Conservation (phyloP, 1,139 yeast genomes). For the Geotrichum europaeum region DNA sequence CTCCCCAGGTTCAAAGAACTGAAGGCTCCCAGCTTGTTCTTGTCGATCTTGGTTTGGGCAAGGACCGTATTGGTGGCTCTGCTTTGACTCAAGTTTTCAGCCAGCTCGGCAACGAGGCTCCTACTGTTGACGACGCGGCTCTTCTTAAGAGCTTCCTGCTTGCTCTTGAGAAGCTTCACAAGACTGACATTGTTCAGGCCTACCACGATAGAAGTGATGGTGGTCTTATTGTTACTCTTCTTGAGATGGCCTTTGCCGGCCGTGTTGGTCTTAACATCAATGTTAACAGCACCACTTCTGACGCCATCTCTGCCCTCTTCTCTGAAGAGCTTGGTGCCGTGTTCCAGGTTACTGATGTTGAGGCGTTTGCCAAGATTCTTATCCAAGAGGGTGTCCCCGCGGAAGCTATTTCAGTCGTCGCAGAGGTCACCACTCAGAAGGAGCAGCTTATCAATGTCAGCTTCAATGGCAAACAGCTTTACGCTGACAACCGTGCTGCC, state of each 20-base stretch:
- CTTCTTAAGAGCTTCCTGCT: slow-evolving; percentile 64
- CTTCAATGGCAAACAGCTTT: slow-evolving; percentile 44
- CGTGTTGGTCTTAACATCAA: slow-evolving; percentile 67
- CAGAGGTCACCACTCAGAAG: slow-evolving; percentile 50
- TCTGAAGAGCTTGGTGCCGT: slow-evolving; percentile 96
- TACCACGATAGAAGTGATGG: slow-evolving; percentile 98
- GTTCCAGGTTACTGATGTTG: slow-evolving; percentile 71
- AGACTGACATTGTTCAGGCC: slow-evolving; percentile 56
- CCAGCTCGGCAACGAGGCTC: slow-evolving; percentile 76
- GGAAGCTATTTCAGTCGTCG: slow-evolving; percentile 56
- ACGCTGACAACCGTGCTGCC: slow-evolving; percentile 54
- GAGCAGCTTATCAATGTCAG: slow-evolving; percentile 49
- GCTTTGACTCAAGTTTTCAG: slow-evolving; percentile 91
- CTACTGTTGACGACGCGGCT: slow-evolving; percentile 68
- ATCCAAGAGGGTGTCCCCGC: slow-evolving; percentile 52
- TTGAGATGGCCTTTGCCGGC: slow-evolving; percentile 97
- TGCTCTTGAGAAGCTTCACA: slow-evolving; percentile 66
- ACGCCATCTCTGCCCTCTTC: slow-evolving; percentile 45
- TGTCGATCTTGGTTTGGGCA: slow-evolving; percentile 69
- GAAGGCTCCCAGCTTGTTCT: slow-evolving; percentile 57
- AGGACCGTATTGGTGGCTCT: slow-evolving; percentile 72
- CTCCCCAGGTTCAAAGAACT: slow-evolving; percentile 64
- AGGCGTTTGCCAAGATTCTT: slow-evolving; percentile 51
- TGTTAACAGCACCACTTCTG: slow-evolving; percentile 31
- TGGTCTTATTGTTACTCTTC: slow-evolving; percentile 77